phyloP scores from a whole-genome alignment of 1,139 yeast genomes.

The Candida sp. region DNA sequence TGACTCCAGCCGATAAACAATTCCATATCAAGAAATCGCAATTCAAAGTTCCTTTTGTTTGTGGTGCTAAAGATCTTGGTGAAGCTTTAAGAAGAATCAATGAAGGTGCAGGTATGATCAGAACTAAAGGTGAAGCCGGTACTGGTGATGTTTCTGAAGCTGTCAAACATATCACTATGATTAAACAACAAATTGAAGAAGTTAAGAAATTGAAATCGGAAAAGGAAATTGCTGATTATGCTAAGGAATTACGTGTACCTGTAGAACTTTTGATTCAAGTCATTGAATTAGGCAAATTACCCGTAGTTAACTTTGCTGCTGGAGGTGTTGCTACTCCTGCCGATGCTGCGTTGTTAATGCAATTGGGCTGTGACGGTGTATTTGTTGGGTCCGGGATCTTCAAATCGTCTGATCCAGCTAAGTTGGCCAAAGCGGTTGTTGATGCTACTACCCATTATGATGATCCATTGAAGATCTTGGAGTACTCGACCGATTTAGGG shows the following conservation, averaged over 20 bases:
- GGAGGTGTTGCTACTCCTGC: constrained; percentile 92
- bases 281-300: constrained; percentile 60
- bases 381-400: constrained; percentile 91
- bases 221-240: constrained; percentile 44
- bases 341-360: constrained; percentile 88
- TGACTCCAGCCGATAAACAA: constrained; percentile 76
- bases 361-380: constrained; percentile 88
- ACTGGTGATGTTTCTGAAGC: constrained; percentile 89
- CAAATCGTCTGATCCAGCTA: constrained; percentile 71
- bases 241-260: constrained; percentile 62
- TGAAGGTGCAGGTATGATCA: constrained; percentile 88
- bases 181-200: constrained; percentile 53
- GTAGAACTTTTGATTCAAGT: constrained; percentile 48
- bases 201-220: constrained; percentile 41
- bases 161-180: constrained; percentile 68
- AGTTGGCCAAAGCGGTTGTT: constrained; percentile 77
- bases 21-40: constrained; percentile 62
- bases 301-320: constrained; percentile 87
- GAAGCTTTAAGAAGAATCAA: constrained; percentile 79
- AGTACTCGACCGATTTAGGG: constrained; percentile 74
- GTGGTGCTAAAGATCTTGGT: constrained; percentile 83
- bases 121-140: constrained; percentile 90
- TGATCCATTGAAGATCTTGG: constrained; percentile 62
- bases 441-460: constrained; percentile 76
- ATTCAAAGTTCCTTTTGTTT: constrained; percentile 77